Base-by-base conservation (phyloP, 495 filamentous ascomycete species). In the Barbatosphaeria neglecta region DNA sequence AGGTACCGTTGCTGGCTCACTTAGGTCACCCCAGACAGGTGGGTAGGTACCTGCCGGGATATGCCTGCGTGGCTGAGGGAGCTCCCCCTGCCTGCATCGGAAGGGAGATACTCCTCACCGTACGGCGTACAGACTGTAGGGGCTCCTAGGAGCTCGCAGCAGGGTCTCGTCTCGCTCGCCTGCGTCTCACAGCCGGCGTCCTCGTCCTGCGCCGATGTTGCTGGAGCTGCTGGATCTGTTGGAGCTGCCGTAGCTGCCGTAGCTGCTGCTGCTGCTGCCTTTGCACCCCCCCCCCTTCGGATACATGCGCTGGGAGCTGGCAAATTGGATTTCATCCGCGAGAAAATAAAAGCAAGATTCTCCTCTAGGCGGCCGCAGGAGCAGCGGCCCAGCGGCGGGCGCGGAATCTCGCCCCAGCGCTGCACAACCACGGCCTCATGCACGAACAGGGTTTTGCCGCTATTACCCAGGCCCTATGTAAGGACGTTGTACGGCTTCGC, bases 401-500 rank as follows among this genome's bases (percentile, higher is more conserved):
- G 31, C 31, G 31, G 31, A 35, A 35, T 35, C 31, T 35, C 31
- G 31, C 31, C 31, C 31, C 31, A 35, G 13, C 13, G 31, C 31
- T 35, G 31, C 31, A 35, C 5, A n/a, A 4, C 31, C 10, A n/a
- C n/a, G n/a, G n/a, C n/a, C n/a, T n/a, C n/a, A n/a, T n/a, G n/a
- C n/a, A n/a, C n/a, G n/a, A n/a, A n/a, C n/a, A n/a, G n/a, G n/a
- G n/a, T 35, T 35, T 31, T 40, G 45, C 45, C 45, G 45, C 45
- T 39, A 39, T 44, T 22, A 38, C 24, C 46, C 27, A 46, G 33
- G 44, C 15, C 18, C 31, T 35, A 2, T 33, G 31, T 15, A 41
- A 25, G 42, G 16, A 41, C 31, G 25, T 54, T 44, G 50, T 51
- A 48, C 51, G 44, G 40, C 50, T 47, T 53, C 47, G 53, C 39